phyloP scores from a whole-genome alignment of 768 basidiomycete species.

The Peribolospora baueri region DNA sequence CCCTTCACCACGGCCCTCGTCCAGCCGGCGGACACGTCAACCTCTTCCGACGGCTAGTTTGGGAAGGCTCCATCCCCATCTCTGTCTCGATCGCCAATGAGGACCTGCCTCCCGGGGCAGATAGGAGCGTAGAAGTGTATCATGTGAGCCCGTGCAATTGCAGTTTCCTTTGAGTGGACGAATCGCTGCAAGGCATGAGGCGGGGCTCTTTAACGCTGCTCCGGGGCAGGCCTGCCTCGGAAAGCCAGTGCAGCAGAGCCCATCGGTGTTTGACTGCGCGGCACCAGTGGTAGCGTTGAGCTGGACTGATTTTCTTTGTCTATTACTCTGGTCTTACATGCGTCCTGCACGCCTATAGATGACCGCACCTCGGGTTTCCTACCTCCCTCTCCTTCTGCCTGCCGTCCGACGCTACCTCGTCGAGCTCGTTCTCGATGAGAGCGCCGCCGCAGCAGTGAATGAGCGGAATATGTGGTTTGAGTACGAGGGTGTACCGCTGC shows the following conservation, averaged over 20 bases:
- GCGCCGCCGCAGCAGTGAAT: conserved; percentile 43
- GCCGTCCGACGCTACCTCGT: conserved; percentile 70
- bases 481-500: conserved; percentile 52
- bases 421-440: conserved; percentile 79
- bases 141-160: conserved; percentile 23
- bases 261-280: too few relatives aligned
- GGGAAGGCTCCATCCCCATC: conserved; percentile 74
- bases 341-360: conserved; percentile 15
- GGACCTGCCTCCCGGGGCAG: conserved; percentile 69
- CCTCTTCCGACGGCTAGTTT: conserved; percentile 63
- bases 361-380: conserved; percentile 65
- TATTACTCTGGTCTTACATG: too few relatives aligned
- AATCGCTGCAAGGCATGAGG: not conserved
- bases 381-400: conserved; percentile 71
- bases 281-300: too few relatives aligned
- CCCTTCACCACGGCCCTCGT: too few relatives aligned
- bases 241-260: too few relatives aligned
- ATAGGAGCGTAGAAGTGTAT: conserved; percentile 70
- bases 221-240: too few relatives aligned
- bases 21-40: conserved; percentile 13
- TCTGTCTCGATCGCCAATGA: conserved; percentile 72
- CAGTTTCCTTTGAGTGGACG: not conserved
- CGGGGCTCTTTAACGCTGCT: not conserved
- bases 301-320: too few relatives aligned
- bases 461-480: conserved; percentile 98